Percentiles rank a stretch among this genome's conserved stretches.
phyloP scores from a whole-genome alignment of 192 early-diverging fungal species.

The Allomyces javanicus region DNA sequence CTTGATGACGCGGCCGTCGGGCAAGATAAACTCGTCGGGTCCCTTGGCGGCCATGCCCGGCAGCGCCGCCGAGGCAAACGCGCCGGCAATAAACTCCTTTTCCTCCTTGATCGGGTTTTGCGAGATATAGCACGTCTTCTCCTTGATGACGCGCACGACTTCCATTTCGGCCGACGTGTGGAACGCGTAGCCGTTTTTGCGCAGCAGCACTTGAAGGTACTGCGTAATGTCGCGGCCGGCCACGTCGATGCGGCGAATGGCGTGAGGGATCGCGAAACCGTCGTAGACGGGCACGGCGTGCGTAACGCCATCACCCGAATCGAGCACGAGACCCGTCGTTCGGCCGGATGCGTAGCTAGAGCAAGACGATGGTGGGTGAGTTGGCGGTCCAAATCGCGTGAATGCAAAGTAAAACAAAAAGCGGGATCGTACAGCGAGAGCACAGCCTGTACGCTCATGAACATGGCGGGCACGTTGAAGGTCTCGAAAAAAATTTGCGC shows the following conservation, averaged over 20 bases:
- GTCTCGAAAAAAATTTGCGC: constrained; percentile 98
- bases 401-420: constrained; percentile 1
- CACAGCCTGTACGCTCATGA: constrained; percentile 92
- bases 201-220: constrained; percentile 73
- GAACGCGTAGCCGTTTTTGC: constrained; percentile 72
- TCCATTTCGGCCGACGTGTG: constrained; percentile 88
- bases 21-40: constrained; percentile 52
- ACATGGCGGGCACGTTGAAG: constrained; percentile 94
- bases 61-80: background rate
- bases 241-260: constrained; percentile 79
- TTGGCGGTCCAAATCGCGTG: background rate
- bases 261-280: constrained; percentile 88
- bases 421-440: constrained; percentile 49
- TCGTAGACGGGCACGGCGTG: constrained; percentile 92
- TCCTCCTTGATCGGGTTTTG: constrained; percentile 78
- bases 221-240: constrained; percentile 89
- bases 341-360: constrained; percentile 87
- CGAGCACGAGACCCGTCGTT: constrained; percentile 91
- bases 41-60: background rate
- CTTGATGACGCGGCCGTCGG: constrained; percentile 67
- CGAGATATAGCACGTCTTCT: constrained; percentile 86
- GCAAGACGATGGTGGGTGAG: too few species aligned
- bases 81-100: constrained; percentile 45
- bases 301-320: constrained; percentile 90
- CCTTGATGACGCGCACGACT: constrained; percentile 87